phyloP scores from a whole-genome alignment of 805 yeast genomes.

The Wickerhamomyces tratensis region DNA sequence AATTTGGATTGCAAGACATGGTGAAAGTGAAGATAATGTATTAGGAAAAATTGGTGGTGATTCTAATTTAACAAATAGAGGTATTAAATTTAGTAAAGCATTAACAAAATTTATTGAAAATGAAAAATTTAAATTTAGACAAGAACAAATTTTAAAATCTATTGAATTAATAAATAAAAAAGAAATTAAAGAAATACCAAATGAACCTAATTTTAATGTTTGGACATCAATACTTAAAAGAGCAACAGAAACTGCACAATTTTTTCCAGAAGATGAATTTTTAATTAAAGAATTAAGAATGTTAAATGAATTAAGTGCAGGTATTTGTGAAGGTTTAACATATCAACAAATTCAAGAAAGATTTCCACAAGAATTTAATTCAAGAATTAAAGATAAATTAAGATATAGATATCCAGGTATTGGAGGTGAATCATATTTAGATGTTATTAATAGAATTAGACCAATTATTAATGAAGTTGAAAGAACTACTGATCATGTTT shows the following conservation, averaged over 20 bases:
- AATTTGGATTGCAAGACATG: slow-evolving; percentile 93
- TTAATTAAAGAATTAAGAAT: slow-evolving; percentile 83
- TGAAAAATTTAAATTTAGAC: slow-evolving; percentile 62
- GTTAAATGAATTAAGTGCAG: slow-evolving; percentile 92
- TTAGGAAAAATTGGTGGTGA: slow-evolving; percentile 89
- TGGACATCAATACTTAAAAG: slow-evolving; percentile 88
- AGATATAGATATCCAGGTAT: slow-evolving; percentile 92
- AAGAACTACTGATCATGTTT: slow-evolving; percentile 77
- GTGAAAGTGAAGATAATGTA: slow-evolving; percentile 83
- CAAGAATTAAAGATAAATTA: slow-evolving; percentile 69
- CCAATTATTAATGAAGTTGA: slow-evolving; percentile 91
- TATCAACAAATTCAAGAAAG: slow-evolving; percentile 70
- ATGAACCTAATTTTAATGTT: slow-evolving; percentile 74
- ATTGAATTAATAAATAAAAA: slow-evolving; percentile 23
- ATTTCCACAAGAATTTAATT: slow-evolving; percentile 70
- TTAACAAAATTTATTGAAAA: slow-evolving; percentile 63
- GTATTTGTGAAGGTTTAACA: slow-evolving; percentile 87
- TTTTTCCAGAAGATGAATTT: slow-evolving; percentile 64
- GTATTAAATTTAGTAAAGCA: slow-evolving; percentile 63
- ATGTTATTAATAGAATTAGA: slow-evolving; percentile 81
- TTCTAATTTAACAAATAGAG: slow-evolving; percentile 70
- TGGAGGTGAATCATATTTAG: slow-evolving; percentile 93
- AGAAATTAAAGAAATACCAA: slow-evolving; percentile 30
- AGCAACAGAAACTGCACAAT: slow-evolving; percentile 67
- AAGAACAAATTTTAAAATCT: slow-evolving; percentile 46